Conservation (phyloP, 1,139 yeast species). For the Yamadazyma membranifaciens region DNA sequence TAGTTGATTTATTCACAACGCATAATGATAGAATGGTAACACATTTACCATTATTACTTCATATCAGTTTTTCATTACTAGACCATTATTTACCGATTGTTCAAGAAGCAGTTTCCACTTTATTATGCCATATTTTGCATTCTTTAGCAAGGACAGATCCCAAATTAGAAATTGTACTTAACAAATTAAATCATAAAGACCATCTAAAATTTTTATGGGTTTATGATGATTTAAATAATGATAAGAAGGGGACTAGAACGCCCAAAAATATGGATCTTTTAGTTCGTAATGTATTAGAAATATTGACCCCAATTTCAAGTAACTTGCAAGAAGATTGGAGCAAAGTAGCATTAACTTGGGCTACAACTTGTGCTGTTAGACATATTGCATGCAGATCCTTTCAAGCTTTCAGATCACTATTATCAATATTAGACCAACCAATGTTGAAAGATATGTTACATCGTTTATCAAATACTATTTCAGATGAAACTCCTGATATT, state of each 20-base stretch:
- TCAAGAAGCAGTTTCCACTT: conserved; percentile 78
- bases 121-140: conserved; percentile 72
- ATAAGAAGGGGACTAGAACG: conserved; percentile 78
- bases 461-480: conserved; percentile 85
- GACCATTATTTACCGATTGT: conserved; percentile 87
- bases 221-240: conserved; percentile 80
- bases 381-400: conserved; percentile 97
- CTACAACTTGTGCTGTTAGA: conserved; percentile 95
- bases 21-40: conserved; percentile 55
- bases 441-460: conserved; percentile 96
- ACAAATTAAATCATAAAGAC: conserved; percentile 49
- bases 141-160: conserved; percentile 58
- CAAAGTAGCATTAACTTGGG: conserved; percentile 82
- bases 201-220: conserved; percentile 58
- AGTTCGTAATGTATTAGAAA: conserved; percentile 60
- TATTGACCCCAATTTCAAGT: conserved; percentile 50
- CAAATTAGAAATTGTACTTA: conserved; percentile 52
- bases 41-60: conserved; percentile 76
- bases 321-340: conserved; percentile 82
- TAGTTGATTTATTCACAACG: conserved; percentile 74
- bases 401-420: conserved; percentile 81
- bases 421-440: conserved; percentile 75
- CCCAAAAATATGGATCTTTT: conserved; percentile 86
- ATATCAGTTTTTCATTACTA: conserved; percentile 71
- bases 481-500: conserved; percentile 84